Conservation (phyloP, 2,329 filamentous ascomycete species). For the Fusarium hostae region DNA sequence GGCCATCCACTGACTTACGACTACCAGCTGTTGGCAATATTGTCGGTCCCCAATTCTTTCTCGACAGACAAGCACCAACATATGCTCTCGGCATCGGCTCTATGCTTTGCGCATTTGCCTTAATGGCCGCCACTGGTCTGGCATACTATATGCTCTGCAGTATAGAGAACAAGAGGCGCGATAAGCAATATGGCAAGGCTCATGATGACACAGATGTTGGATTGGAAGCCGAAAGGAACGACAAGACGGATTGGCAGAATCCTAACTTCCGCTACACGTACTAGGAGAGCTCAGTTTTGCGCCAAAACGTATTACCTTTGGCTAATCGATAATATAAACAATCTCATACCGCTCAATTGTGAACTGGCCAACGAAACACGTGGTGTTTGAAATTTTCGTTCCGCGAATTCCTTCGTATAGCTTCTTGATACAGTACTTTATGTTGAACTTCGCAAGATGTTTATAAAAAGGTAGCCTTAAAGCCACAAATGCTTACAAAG, state of each 20-base stretch:
- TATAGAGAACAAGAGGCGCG: slow-evolving; percentile 39
- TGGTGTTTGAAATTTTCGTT: accelerated
- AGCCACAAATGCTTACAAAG: background rate
- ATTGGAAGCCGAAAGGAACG: slow-evolving; percentile 7
- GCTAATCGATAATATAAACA: background rate
- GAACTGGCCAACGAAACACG: background rate
- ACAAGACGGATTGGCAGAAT: slow-evolving; percentile 36
- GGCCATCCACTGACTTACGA: background rate
- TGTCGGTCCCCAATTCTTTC: slow-evolving; percentile 47
- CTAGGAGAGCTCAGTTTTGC: background rate
- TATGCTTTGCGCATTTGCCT: slow-evolving; percentile 45
- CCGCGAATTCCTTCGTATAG: background rate
- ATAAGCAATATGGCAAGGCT: slow-evolving; percentile 19
- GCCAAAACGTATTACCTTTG: accelerated
- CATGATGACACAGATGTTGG: slow-evolving; percentile 4
- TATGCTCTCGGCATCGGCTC: slow-evolving; percentile 45
- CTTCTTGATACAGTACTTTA: accelerated
- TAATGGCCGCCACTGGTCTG: slow-evolving; percentile 38
- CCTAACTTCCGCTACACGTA: slow-evolving; percentile 33
- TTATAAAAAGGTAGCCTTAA: background rate
- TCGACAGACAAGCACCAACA: slow-evolving; percentile 41
- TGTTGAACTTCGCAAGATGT: background rate
- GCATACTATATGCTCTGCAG: slow-evolving; percentile 38
- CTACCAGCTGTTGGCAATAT: slow-evolving; percentile 47
- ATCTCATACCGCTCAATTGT: too few relatives aligned